Base-by-base conservation (phyloP, 768 basidiomycete genomes). In the Tylopilus plumbeoviolaceoides region DNA sequence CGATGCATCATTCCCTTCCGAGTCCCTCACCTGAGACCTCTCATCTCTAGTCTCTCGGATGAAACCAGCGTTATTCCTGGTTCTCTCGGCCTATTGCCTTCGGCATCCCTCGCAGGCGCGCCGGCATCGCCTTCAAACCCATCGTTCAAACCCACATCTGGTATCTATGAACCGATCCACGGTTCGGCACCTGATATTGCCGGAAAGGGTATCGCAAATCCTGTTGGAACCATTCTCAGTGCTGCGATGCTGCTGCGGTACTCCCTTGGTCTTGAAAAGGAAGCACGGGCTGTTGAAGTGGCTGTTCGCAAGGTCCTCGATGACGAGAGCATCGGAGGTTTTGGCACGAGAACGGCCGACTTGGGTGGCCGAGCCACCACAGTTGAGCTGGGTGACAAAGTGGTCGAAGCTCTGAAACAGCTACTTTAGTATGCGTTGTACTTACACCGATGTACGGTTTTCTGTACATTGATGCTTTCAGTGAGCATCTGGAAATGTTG, bases 61-160 rank as follows among this genome's bases (percentile, higher is more conserved):
- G 93, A 99, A 70, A 82, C 86, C 12, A 98, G 95, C 59, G 92
- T 98, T 59, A 98, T 99, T 62, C 95, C 95, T 17, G 97, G 97
- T 17, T 98, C 97, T 27, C 84, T 99, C 10, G 97, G 97, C 47
- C 80, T 99, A 20, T 78, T 98, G 14, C 95, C 97, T 14, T 98
- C 97, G 12, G 97, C 97, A 28, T 98, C 95, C 14, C 83, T 99
- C 9, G 91, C 95, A 2, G 94, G 92, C 42, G 90, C 91, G 21
- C 94, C 84, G 2, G 85, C 81, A 1, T 63, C 76, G 7, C 78
- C 73, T 14, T 72, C 65, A 4, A 65, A 72, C 12, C 73, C 81
- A 25, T 75, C 80, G 55, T 87, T 87, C 69, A 89, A 88, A 66
- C 83, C 89, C 7, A 88, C 89, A 2, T 72, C 81, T 17, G 97